These are phyloP conservation scores for Debaryomyces robertsiae DNA, from an alignment of 1,139 yeast genomes.

Conservation along the genomic window DNA sequence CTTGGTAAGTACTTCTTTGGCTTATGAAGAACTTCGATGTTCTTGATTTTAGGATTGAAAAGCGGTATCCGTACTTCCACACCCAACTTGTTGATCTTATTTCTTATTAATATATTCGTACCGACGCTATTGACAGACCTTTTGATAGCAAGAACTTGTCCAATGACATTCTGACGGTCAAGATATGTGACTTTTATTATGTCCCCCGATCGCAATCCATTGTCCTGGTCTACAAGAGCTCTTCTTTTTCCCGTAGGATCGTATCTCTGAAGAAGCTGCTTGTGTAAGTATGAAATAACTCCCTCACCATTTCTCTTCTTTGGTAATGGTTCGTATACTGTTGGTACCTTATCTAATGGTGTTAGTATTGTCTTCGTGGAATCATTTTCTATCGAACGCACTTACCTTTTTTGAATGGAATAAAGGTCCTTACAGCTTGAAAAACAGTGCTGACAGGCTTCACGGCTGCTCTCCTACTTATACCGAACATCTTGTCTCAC, in stretches of 20 bases:
- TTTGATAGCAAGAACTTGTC: constrained; percentile 76
- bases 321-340: constrained; percentile 58
- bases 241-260: constrained; percentile 79
- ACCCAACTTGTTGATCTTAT: constrained; percentile 74
- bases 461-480: constrained; percentile 16
- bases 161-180: constrained; percentile 70
- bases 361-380: constrained; percentile 19
- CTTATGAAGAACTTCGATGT: constrained; percentile 73
- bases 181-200: constrained; percentile 73
- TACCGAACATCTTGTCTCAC: constrained; percentile 21
- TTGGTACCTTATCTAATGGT: constrained; percentile 22
- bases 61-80: constrained; percentile 80
- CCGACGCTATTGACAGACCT: constrained; percentile 62
- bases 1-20: constrained; percentile 70
- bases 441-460: constrained; percentile 14
- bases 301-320: constrained; percentile 52
- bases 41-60: constrained; percentile 73
- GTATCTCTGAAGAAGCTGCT: constrained; percentile 53
- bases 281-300: constrained; percentile 50
- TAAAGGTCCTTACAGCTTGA: constrained; percentile 24
- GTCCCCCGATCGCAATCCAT: constrained; percentile 78
- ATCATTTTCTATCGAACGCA: constrained; percentile 13
- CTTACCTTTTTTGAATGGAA: constrained; percentile 25
- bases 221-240: constrained; percentile 52
- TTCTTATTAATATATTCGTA: constrained; percentile 74